These are phyloP conservation scores for Apophysomyces sp. DNA, from an alignment of 371 early-diverging fungal genomes.

Conservation along the genomic window DNA sequence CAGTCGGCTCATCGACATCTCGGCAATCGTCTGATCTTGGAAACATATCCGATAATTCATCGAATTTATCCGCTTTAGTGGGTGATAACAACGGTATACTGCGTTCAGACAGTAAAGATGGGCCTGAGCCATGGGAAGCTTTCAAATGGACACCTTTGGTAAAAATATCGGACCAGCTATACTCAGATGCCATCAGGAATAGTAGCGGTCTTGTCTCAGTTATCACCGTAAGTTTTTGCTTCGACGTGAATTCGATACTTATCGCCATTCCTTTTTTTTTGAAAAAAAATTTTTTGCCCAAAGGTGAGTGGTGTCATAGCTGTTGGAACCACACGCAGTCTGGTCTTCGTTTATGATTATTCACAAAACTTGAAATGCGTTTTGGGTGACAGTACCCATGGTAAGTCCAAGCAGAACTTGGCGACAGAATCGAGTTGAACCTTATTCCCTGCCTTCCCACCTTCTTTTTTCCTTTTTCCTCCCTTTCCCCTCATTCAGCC, in stretches of 20 bases:
- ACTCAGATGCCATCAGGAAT: slow-evolving; percentile 56
- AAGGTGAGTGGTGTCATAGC: slow-evolving; percentile 65
- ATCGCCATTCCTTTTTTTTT: not conserved
- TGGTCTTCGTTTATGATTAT: slow-evolving; percentile 71
- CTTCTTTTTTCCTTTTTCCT: not conserved
- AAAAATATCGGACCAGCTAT: slow-evolving; percentile 67
- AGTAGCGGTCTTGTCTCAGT: slow-evolving; percentile 62
- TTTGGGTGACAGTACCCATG: slow-evolving; percentile 54
- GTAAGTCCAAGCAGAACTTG: slow-evolving; percentile 21
- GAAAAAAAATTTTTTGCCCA: no score
- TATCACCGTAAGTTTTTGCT: slow-evolving; percentile 43
- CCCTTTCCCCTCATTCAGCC: slow-evolving; percentile 26
- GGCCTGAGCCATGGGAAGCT: slow-evolving; percentile 64
- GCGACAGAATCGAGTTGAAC: not conserved
- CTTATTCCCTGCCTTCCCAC: no score
- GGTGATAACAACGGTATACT: not conserved
- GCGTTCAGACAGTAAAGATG: slow-evolving; percentile 5
- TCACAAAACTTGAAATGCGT: slow-evolving; percentile 66
- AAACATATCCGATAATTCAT: slow-evolving; percentile 14
- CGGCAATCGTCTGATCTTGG: slow-evolving; percentile 27
- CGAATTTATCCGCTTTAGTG: slow-evolving; percentile 15
- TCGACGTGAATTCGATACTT: not conserved
- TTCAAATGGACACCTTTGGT: slow-evolving; percentile 74
- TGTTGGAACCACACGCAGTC: slow-evolving; percentile 73
- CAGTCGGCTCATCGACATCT: slow-evolving; percentile 14